phyloP scores from a whole-genome alignment of 371 early-diverging fungal species.

The Actinomucor elegans region DNA sequence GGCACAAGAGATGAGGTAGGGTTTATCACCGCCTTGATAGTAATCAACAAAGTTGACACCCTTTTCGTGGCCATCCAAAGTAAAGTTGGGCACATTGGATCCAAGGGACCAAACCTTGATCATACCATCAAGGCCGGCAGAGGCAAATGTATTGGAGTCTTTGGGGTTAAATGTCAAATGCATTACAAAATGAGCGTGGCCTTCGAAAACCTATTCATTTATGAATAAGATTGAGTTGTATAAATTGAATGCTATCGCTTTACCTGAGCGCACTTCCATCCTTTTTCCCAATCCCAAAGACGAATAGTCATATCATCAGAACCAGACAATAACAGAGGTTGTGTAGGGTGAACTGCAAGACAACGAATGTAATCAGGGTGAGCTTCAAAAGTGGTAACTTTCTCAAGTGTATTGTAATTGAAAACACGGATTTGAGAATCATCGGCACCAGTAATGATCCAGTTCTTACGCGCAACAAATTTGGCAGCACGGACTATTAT shows the following conservation, averaged over 20 bases:
- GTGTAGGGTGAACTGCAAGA: slow-evolving; percentile 96
- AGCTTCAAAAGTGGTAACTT: slow-evolving; percentile 95
- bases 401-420: slow-evolving; percentile 99
- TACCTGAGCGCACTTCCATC: slow-evolving; percentile 93
- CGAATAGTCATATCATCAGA: slow-evolving; percentile 99
- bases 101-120: slow-evolving; percentile 92
- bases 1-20: slow-evolving; percentile 90
- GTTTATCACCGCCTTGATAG: slow-evolving; percentile 94
- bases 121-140: slow-evolving; percentile 90
- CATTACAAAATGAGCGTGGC: slow-evolving; percentile 99
- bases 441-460: slow-evolving; percentile 97
- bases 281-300: slow-evolving; percentile 99
- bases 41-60: slow-evolving; percentile 96
- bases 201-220: slow-evolving; percentile 77
- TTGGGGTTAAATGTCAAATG: slow-evolving; percentile 95
- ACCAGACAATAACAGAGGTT: slow-evolving; percentile 89
- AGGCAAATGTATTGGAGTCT: slow-evolving; percentile 96
- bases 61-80: slow-evolving; percentile 93
- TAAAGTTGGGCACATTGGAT: slow-evolving; percentile 85
- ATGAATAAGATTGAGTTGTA: neutral
- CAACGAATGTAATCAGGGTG: slow-evolving; percentile 98
- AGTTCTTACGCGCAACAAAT: slow-evolving; percentile 96
- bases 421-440: slow-evolving; percentile 97
- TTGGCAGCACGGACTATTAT: slow-evolving; percentile 87
- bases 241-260: neutral